Evolutionary conservation across 2,329 filamentous ascomycete species (phyloP), one percentile per base, ranked within the genome.

Genomic region (Lasiodiplodia citricola): DNA sequence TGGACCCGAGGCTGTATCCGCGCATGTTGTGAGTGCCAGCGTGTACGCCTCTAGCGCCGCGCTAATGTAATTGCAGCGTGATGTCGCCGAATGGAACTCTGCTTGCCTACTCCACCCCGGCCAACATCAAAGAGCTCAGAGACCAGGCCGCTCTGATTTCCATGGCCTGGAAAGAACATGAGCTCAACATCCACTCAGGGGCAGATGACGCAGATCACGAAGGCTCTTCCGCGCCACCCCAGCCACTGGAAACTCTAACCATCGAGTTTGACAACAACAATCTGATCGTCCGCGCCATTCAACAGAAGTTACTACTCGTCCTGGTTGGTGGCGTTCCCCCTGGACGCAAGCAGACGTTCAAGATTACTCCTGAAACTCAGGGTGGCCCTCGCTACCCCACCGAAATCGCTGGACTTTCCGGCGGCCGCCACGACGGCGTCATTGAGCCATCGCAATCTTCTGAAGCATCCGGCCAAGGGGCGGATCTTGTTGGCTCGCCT

Each of bases 1-100:
- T 78, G 54, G 79, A 83, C 69, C 74, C 77, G 31, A 75, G 78
- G 50, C 77, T 83, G 47, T 83, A 80, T 73, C 79, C 80, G 38
- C 78, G 78, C 52, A 81, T 81, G 77, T 82, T 80, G 76, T 79
- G 74, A 74, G 77, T 76, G 13, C 23, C 55, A 51, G 13, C 67
- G 37, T 68, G 47, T 54, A n/a, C 62, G 47, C 41, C 41, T 21
- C 38, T 28, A 67, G 44, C 41, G 44, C 47, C 50, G 31, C 44
- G 37, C 57, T 37, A 41, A 44, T 35, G 14, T 16, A 35, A 41
- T 18, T 35, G 14, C 65, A 83, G 81, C 70, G 75, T 85, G 67
- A 86, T 85, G 81, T 85, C 83, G 37, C 82, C 82, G 25, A 85
- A 84, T 72, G 84, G 83, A 70, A 85, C 83, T 2, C 74, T 86